Conservation (phyloP, 441 rosid genomes). For the Lepidium campestre region DNA sequence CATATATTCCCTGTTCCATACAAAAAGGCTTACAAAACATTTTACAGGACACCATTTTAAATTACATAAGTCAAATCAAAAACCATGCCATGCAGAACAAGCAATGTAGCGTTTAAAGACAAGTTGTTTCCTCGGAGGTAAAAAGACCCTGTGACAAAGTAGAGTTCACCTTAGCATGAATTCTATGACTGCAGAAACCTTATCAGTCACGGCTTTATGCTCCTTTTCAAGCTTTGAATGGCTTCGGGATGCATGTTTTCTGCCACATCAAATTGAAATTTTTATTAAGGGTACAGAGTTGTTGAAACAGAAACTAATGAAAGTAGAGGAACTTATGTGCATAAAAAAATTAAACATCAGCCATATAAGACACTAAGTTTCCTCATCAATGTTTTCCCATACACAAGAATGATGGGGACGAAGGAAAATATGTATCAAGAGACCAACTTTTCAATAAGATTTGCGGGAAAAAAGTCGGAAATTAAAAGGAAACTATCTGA, state of each 20-base stretch:
- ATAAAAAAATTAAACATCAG: neutral
- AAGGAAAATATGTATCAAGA: neutral
- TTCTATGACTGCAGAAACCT: conserved; percentile 50
- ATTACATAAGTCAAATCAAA: neutral
- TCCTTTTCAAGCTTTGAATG: conserved; percentile 37
- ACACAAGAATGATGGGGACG: neutral
- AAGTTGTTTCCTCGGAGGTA: conserved; percentile 4
- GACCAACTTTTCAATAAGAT: neutral
- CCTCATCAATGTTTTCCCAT: neutral
- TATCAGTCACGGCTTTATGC: conserved; percentile 45
- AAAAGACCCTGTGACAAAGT: neutral
- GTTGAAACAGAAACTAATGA: neutral
- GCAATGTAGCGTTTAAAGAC: neutral
- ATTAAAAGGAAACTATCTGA: neutral
- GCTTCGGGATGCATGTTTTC: conserved; percentile 55
- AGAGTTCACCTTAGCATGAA: conserved; percentile 57
- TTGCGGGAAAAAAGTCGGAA: neutral
- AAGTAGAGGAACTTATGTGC: neutral
- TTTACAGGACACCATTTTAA: neutral
- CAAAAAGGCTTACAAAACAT: conserved; percentile 12
- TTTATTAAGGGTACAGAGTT: neutral
- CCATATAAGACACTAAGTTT: conserved; percentile 6
- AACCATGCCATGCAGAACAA: neutral
- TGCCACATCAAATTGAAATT: conserved; percentile 31
- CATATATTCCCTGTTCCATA: conserved; percentile 61